Base-by-base conservation (phyloP, 164 flowering plant species). In the Vitis labrusca region DNA sequence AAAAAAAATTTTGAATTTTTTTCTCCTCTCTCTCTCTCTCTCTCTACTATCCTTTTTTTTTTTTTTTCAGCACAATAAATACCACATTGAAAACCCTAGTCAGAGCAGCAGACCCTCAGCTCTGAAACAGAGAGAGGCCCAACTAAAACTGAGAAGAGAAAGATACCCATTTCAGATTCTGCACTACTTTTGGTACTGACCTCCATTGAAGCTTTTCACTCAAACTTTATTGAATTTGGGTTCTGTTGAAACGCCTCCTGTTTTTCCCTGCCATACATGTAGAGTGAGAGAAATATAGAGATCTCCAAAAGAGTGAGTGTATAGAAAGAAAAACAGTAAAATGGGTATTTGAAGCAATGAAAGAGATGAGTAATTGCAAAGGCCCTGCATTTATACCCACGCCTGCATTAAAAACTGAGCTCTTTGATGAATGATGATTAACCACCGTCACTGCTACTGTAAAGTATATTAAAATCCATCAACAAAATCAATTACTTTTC, bases 351-450 rank as follows among this genome's bases (percentile, higher is more conserved):
- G 61, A 50, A 48, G 51, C 64, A 50, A 60, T 59, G 78, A 75
- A 76, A 77, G 79, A 70, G 71, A 66, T 50, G 75, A 56, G 62
- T 37, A 75, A 70, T 59, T 67, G 81, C 76, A 83, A 88, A 82
- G 84, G 77, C 59, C 74, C 80, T 84, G 84, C 85, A 86, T 89
- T 84, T 89, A 87, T 87, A 87, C 85, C 83, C 94, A 90, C 93
- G 97, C 95, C 80, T 88, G 86, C 89, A 85, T 93, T 47, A 84
- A 86, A 82, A 89, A 84, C 61, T 76, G 98, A 82, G 92, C 94
- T 80, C 77, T 89, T 37, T 37, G 44, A 37, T 37, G 44, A 37
- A 37, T 88, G 91, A 90, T 88, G 85, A 83, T 88, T 88, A 89
- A 87, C 97, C 92, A 90, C 92, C 92, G 91, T 80, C 90, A 85